Evolutionary conservation across 169 alveolate species (phyloP).

Genomic region (Babesia bigemina): DNA sequence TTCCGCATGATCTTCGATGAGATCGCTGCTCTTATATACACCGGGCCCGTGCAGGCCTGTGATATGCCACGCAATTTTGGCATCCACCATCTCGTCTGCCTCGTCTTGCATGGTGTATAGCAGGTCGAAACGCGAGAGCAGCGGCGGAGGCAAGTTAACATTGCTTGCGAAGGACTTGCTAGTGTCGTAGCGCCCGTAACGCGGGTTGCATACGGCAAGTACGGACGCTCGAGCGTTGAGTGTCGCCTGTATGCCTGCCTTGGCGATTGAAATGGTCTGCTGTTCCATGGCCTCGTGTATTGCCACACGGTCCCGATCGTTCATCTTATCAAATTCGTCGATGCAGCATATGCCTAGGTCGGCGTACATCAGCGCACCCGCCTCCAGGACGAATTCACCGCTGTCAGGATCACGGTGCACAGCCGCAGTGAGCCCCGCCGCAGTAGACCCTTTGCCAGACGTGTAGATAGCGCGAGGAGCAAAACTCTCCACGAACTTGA

Average conservation of each 20-base stretch:
- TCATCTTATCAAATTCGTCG: conserved; percentile 98
- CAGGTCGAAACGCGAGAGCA: conserved; percentile 94
- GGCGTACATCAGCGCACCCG: conserved; percentile 97
- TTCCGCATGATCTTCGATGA: conserved; percentile 48
- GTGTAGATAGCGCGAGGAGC: conserved; percentile 94
- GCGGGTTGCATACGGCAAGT: conserved; percentile 99
- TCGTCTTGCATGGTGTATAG: conserved; percentile 93
- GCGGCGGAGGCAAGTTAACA: conserved; percentile 94
- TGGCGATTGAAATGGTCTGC: conserved; percentile 95
- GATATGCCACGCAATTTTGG: conserved; percentile 78
- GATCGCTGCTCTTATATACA: conserved; percentile 31
- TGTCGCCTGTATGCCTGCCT: conserved; percentile 98
- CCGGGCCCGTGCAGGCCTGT: conserved; percentile 59
- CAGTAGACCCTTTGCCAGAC: conserved; percentile 95
- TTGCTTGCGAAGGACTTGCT: conserved; percentile 88
- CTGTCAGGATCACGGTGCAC: conserved; percentile 95
- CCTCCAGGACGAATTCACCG: conserved; percentile 96
- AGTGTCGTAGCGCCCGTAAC: conserved; percentile 93
- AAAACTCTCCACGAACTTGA: conserved; percentile 89
- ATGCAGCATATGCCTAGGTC: conserved; percentile 97
- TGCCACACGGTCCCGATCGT: conserved; percentile 95
- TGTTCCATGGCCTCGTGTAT: conserved; percentile 99
- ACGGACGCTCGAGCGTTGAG: conserved; percentile 97
- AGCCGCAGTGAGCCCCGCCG: conserved; percentile 98
- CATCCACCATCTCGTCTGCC: conserved; percentile 88